Evolutionary conservation across 1,139 yeast species (phyloP).

Genomic region (Nakaseomyces glabratus): DNA sequence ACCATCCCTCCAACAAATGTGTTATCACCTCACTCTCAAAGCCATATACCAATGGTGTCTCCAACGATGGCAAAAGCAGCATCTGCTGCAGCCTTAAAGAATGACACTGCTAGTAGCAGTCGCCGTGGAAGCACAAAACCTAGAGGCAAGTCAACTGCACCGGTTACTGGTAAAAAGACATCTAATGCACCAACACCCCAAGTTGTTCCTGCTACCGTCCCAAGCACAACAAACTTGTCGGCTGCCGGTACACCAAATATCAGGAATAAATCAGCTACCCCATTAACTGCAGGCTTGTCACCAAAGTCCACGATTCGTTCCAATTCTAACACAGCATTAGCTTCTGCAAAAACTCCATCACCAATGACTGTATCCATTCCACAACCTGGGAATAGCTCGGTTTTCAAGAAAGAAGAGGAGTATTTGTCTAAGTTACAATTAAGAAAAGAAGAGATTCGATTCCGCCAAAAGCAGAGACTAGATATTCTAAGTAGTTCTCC

Average conservation of each 20-base stretch:
- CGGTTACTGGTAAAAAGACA: constrained; percentile 4
- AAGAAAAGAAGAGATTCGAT: constrained; percentile 27
- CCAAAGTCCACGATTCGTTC: neutral
- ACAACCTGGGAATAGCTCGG: constrained; percentile 2
- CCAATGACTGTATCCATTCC: constrained; percentile 11
- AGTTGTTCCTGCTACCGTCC: constrained; percentile 6
- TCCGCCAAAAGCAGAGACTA: constrained; percentile 30
- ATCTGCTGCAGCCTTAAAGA: neutral
- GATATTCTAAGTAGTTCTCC: constrained; percentile 27
- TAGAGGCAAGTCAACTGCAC: constrained; percentile 5
- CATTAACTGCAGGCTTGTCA: constrained; percentile 1
- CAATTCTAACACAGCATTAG: constrained; percentile 1
- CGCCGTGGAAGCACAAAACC: constrained; percentile 6
- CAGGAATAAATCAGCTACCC: constrained; percentile 4
- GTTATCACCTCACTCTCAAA: constrained; percentile 1
- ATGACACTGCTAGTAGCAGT: constrained; percentile 2
- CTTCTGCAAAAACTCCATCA: constrained; percentile 9
- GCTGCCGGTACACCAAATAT: constrained; percentile 4
- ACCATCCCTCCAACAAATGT: constrained; percentile 4
- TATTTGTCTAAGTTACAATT: constrained; percentile 22
- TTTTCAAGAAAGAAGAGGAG: constrained; percentile 22
- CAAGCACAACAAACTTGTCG: constrained; percentile 9
- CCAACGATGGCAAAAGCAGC: constrained; percentile 2
- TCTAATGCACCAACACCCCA: constrained; percentile 10
- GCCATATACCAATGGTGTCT: constrained; percentile 3